Conservation (phyloP, 331 rosid genomes). For the Malus hybrid region DNA sequence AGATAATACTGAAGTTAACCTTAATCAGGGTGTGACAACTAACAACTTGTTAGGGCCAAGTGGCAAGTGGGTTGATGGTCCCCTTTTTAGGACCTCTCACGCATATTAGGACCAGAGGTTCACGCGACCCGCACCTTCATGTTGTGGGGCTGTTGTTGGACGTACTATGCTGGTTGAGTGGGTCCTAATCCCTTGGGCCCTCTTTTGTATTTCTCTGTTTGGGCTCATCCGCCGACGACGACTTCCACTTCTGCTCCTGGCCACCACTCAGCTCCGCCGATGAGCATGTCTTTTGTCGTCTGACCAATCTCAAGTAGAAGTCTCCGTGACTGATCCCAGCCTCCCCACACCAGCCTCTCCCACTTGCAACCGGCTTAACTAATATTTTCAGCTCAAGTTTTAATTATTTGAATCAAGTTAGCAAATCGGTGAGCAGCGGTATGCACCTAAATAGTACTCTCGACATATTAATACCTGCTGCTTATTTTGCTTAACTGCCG, state of each 20-base stretch:
- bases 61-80: no score
- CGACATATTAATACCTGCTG: not conserved
- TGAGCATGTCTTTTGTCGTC: not conserved
- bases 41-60: no score
- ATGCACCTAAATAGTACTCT: not conserved
- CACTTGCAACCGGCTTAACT: not conserved
- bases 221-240: not conserved
- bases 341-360: not conserved
- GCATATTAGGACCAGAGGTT: no score
- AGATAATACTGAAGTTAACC: no score
- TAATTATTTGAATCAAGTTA: not conserved
- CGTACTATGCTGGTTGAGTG: no score
- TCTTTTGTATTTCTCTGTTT: not conserved
- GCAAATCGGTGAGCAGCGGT: not conserved
- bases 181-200: not conserved
- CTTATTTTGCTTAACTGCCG: slow-evolving; percentile 16
- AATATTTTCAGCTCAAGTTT: not conserved
- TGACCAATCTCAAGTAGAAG: not conserved
- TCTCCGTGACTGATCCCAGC: slow-evolving; percentile 19
- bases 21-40: no score
- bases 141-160: no score
- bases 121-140: no score
- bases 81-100: no score
- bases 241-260: not conserved
- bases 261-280: not conserved